Evolutionary conservation across 495 filamentous ascomycete genomes (phyloP), one percentile per base, ranked within the genome.

Genomic region (Penicillium chermesinum): DNA sequence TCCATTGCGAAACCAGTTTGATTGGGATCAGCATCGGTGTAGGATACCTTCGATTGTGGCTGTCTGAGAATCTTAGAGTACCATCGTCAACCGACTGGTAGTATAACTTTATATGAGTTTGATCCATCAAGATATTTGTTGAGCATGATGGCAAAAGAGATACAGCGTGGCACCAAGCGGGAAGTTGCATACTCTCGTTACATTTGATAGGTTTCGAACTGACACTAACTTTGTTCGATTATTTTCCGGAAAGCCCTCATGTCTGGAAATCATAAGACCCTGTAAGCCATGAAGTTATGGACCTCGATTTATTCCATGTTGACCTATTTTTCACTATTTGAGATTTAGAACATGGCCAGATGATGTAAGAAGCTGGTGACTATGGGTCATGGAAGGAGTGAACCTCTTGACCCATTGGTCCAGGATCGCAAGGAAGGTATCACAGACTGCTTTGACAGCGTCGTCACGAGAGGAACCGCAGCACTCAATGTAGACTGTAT

Each of bases 351-450:
- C 38, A 52, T 68, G 54, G 6, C 69, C 67, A 13, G 71, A 75
- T 13, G 71, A 75, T 9, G 71, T 73, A 0, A 56, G 58, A 15
- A 73, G 58, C 45, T 66, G 53, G 35, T 66, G 54, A 47, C 55
- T 66, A 27, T 58, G 62, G 3, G 64, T 66, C 65, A 74, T 71
- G 2, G 58, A 63, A 22, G 72, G 69, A 13, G 70, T 61, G 45
- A 65, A 73, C 12, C 56, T 61, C 41, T 61, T 54, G 38, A 86
- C 79, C 84, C 83, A 87, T 63, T 84, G 76, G 25, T 65, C 65
- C 46, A 73, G 49, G 38, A 87, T 67, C 44, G 71, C 63, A 37
- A 66, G 46, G 46, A 79, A 72, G 13, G 78, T 69, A 47, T 78
- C 71, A 49, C 76, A 68, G 22, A 83, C 84, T 3, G 73, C 71